Base-by-base conservation (phyloP, 805 yeast species). In the Wickerhamomyces tratensis region DNA sequence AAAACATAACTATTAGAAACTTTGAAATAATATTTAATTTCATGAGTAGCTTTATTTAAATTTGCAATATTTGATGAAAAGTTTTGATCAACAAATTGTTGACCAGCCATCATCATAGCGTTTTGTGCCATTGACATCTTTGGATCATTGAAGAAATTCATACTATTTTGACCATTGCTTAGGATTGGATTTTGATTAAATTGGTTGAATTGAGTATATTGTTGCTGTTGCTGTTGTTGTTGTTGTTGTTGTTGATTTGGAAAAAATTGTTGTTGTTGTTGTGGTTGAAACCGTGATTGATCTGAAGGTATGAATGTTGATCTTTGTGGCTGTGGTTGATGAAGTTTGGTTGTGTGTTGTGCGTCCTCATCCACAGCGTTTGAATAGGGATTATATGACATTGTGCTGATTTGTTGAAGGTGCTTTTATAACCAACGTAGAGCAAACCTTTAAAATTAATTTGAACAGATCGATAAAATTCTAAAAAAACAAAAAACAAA, bases 1-100 rank as follows among this genome's bases (percentile, higher is more conserved):
- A 83, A 57, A 12, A 93, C 98, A 56, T 91, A 94, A 6, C 79
- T 68, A 60, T 91, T 94, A 39, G 95, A 82, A 15, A 93, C 96
- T 62, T 86, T 86, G 70, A 93, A 94, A 63, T 89, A 89, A 64
- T 81, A 85, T 49, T 87, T 81, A 51, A 93, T 64, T 43, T 84
- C 80, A 14, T 72, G 61, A 26, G 72, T 62, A 47, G 70, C 71
- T 48, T 67, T 68, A 43, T 73, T 72, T 42, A 78, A 57, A 47
- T 69, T 67, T 8, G 34, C 34, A 7, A 31, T 12, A 12, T 31
- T 31, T 6, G 13, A 11, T 30, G 51, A 74, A 49, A 81, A 71
- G 61, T 84, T 86, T 46, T 80, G 81, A 50, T 85, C 85, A 59
- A 87, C 62, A 62, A 84, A 85, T 47, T 81, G 82, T 51, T 85